phyloP scores from a whole-genome alignment of 2,329 filamentous ascomycete species.

The Nothopassalora personata region DNA sequence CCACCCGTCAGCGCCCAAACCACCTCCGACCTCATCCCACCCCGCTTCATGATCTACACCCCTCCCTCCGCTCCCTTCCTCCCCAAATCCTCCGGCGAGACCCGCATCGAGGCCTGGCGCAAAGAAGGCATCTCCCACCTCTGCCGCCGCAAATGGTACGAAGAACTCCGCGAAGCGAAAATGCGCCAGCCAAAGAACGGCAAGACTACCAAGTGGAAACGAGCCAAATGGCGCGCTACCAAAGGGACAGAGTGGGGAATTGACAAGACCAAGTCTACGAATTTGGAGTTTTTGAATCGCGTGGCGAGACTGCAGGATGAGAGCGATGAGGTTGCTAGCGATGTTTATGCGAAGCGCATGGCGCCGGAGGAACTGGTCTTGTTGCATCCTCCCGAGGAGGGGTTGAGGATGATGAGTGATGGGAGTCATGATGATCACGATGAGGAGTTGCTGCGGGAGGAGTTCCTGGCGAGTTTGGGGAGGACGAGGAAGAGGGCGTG shows the following conservation, averaged over 20 bases:
- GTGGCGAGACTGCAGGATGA: slow-evolving; percentile 24
- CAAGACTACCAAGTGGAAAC: slow-evolving; percentile 40
- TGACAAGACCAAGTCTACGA: slow-evolving; percentile 37
- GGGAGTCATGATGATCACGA: slow-evolving; percentile 17
- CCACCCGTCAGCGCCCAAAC: slow-evolving; percentile 21
- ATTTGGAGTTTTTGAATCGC: slow-evolving; percentile 42
- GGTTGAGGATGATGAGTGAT: slow-evolving; percentile 20
- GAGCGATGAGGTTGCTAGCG: slow-evolving; percentile 26
- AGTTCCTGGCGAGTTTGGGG: slow-evolving; percentile 40
- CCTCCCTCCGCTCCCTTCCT: slow-evolving; percentile 40
- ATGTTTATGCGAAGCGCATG: slow-evolving; percentile 34
- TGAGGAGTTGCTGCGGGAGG: slow-evolving; percentile 30
- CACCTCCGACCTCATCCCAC: slow-evolving; percentile 32
- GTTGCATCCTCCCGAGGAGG: slow-evolving; percentile 32
- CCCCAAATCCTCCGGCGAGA: slow-evolving; percentile 36
- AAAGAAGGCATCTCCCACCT: slow-evolving; percentile 42
- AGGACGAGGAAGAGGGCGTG: slow-evolving; percentile 40
- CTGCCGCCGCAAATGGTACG: slow-evolving; percentile 43
- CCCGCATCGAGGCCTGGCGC: slow-evolving; percentile 4
- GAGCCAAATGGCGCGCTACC: slow-evolving; percentile 39
- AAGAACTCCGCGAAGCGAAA: slow-evolving; percentile 42
- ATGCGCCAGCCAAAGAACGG: slow-evolving; percentile 31
- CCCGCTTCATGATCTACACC: slow-evolving; percentile 43
- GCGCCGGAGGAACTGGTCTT: slow-evolving; percentile 39
- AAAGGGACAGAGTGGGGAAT: slow-evolving; percentile 40